Evolutionary conservation across 2,329 filamentous ascomycete genomes (phyloP), one percentile per base, ranked within the genome.

Genomic region (Tolypocladium ophioglossoides): DNA sequence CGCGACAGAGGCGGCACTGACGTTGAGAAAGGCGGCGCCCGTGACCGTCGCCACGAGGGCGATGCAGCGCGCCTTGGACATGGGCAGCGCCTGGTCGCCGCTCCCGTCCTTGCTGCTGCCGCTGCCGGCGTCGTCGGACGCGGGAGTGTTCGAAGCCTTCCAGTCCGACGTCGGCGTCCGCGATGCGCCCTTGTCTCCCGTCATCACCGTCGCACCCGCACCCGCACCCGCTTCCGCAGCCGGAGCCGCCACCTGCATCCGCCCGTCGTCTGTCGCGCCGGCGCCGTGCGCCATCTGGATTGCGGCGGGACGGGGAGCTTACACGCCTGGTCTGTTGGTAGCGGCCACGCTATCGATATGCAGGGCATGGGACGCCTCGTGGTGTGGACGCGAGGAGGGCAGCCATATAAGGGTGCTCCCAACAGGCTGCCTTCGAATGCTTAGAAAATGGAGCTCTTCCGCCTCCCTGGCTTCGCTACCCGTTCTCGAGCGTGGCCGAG

Each of bases 1-100:
- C 37, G 39, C 14, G 37, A 38, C 32, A 24, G 47, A 52, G 24
- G 24, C 8, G 46, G 12, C 41, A 58, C 64, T 61, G 62, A 78
- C 79, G 56, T 82, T 82, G 58, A 79, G 67, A 60, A 83, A 82
- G 11, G 75, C 76, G 11, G 79, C 79, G 4, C 79, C 79, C 0
- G 78, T 76, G 7, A 80, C 69, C 0, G 78, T 82, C 1, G 72
- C 72, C 5, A 82, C 79, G 12, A 83, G 70, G 5, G 76, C 78
- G 47, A 82, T 77, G 56, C 75, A 76, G 27, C 74, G 70, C n/a
- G 70, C 74, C 59, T 73, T 80, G 24, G 78, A 80, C 41, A 78
- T 64, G 4, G 68, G 68, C 14, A 74, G 57, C 18, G 58, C 60
- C 11, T 63, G 54, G 22, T 64, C 62, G 27, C 64, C 62, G 12